These are phyloP conservation scores for Cryphonectria carpinicola DNA, from an alignment of 2,329 filamentous ascomycete genomes.

Conservation along the genomic window DNA sequence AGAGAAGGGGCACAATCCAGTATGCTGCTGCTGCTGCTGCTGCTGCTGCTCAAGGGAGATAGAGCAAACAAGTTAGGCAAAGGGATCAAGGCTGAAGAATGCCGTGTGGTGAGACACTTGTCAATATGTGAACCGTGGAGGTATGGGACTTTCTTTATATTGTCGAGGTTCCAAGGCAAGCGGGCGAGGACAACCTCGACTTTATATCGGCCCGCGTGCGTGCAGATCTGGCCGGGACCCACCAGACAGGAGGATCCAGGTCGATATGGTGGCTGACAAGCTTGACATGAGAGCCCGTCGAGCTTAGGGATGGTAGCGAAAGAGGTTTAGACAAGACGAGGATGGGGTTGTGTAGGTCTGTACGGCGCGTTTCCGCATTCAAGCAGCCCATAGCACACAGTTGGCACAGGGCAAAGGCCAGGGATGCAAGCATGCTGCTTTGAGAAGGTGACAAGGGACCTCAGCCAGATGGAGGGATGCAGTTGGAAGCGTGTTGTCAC, in stretches of 20 bases:
- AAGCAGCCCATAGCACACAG: background rate
- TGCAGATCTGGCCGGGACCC: background rate
- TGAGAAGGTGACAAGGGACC: constrained; percentile 15
- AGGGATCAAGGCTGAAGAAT: constrained; percentile 14
- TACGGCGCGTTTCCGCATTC: constrained; percentile 19
- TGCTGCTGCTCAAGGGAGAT: background rate
- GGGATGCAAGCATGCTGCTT: constrained; percentile 17
- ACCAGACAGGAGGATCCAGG: background rate
- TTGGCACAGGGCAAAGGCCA: constrained; percentile 10
- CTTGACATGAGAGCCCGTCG: background rate
- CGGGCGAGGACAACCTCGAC: constrained; percentile 16
- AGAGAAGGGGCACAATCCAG: background rate
- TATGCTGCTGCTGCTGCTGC: constrained; percentile 2
- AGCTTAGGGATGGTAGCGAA: constrained; percentile 4
- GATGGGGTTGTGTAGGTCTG: constrained; percentile 1
- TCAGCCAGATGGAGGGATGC: constrained; percentile 8
- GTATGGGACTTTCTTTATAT: constrained; percentile 11
- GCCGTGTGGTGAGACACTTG: constrained; percentile 14
- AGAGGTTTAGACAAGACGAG: background rate
- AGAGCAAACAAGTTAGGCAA: constrained; percentile 11
- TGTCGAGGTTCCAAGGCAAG: constrained; percentile 15
- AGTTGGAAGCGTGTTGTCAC: constrained; percentile 16
- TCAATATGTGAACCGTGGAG: constrained; percentile 8
- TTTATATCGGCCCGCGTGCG: constrained; percentile 11
- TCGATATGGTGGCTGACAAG: background rate